Evolutionary conservation across 2,329 filamentous ascomycete species (phyloP).

Genomic region (Cyphellophora europaea): DNA sequence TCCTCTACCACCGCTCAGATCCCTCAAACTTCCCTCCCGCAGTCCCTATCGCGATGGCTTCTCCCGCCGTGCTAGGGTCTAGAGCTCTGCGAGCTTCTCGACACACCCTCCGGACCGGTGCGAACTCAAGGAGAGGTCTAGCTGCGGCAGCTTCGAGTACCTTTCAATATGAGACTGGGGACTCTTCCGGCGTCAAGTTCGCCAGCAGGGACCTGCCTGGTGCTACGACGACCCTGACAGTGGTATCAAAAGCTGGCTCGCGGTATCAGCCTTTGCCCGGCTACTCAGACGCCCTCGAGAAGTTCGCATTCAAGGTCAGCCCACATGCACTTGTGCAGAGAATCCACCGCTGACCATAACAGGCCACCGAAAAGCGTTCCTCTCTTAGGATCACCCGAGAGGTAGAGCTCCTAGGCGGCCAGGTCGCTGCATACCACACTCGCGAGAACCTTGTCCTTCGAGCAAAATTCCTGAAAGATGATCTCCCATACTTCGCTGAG

Average conservation of each 20-base stretch:
- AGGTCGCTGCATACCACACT: slow-evolving; percentile 79
- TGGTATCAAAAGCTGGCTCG: slow-evolving; percentile 91
- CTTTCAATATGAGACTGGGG: slow-evolving; percentile 79
- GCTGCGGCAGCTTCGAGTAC: slow-evolving; percentile 61
- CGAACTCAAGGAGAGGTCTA: slow-evolving; percentile 50
- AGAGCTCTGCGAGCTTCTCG: slow-evolving; percentile 54
- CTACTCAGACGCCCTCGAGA: slow-evolving; percentile 79
- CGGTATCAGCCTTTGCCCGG: slow-evolving; percentile 86
- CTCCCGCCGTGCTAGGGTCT: slow-evolving; percentile 56
- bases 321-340: slow-evolving; percentile 6
- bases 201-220: slow-evolving; percentile 83
- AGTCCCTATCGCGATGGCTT: slow-evolving; percentile 64
- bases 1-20: too few species aligned
- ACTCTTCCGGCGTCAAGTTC: slow-evolving; percentile 82
- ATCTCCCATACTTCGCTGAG: slow-evolving; percentile 96
- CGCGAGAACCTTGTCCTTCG: slow-evolving; percentile 87
- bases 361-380: slow-evolving; percentile 75
- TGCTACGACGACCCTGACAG: slow-evolving; percentile 79
- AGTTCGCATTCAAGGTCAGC: slow-evolving; percentile 92
- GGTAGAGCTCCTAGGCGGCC: slow-evolving; percentile 85
- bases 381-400: slow-evolving; percentile 90
- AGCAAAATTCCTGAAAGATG: slow-evolving; percentile 89
- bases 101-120: slow-evolving; percentile 48
- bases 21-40: too few species aligned
- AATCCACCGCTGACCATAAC: slow-evolving; percentile 12